Base-by-base conservation (phyloP, 1,284 basidiomycete genomes). In the Hymenochaete sp. region DNA sequence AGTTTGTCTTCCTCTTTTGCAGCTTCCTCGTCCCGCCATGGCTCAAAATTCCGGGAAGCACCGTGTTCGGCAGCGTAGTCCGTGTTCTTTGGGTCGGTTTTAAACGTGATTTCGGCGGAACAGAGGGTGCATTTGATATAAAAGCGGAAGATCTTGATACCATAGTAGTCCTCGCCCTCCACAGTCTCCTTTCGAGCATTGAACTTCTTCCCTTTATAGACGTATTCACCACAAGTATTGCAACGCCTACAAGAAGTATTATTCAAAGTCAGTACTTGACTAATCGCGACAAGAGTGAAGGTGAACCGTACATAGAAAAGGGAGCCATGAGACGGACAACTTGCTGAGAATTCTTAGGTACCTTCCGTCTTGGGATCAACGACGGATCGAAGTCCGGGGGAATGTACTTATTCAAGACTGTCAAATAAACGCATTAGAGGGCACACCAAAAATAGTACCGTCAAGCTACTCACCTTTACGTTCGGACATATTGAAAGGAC, bases 161-260 rank as follows among this genome's bases (percentile, higher is more conserved):
- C 93, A 68, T 91, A 92, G 61, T 99, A 99, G 56, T 95, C 91
- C 62, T 98, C 93, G 1, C 90, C 92, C 5, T 91, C 82, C 11
- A 96, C 96, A 0, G 93, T 96, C 70, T 98, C 96, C 62, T 99
- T 98, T 42, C 95, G 77, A 2, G 96, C 96, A 57, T 99, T 98
- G 72, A 99, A 98, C 67, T 98, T 99, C 70, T 98, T 98, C 37
- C 95, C 96, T 62, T 97, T 84, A 71, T 93, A 93, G 51, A 98
- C 88, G 62, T 97, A 98, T 65, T 98, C 96, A 47, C 93, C 95
- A 58, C 95, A 98, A 9, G 88, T 87, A 59, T 87, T 91, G 60
- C 90, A 93, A 57, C 89, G 79, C 84, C 83, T 86, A 41, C 16
- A 45, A 33, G 3, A 13, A 8, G 25, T 14, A 3, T 41, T n/a